These are phyloP conservation scores for Geosiphon pyriformis DNA, from an alignment of 192 early-diverging fungal genomes.

Conservation along the genomic window DNA sequence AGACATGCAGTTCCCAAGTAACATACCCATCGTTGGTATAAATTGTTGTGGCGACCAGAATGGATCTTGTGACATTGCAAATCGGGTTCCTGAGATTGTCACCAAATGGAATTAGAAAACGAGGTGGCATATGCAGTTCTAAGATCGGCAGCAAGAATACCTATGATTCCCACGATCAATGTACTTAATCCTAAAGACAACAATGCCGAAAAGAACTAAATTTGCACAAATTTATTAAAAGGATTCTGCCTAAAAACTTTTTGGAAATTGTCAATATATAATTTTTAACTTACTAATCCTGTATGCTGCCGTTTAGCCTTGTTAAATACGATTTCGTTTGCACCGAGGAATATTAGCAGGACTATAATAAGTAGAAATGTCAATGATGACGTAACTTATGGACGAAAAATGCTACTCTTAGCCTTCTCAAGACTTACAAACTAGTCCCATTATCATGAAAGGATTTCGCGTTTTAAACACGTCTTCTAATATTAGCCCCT, in stretches of 20 bases:
- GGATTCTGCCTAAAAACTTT: too few relatives aligned
- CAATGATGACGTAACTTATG: neutral
- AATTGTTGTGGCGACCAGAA: slow-evolving; percentile 70
- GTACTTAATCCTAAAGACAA: slow-evolving; percentile 47
- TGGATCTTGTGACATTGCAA: slow-evolving; percentile 64
- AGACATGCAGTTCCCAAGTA: slow-evolving; percentile 76
- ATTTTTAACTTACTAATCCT: slow-evolving; percentile 56
- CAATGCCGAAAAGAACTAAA: slow-evolving; percentile 45
- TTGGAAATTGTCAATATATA: too few relatives aligned
- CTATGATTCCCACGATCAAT: slow-evolving; percentile 47
- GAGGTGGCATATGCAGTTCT: neutral
- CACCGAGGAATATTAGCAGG: slow-evolving; percentile 53
- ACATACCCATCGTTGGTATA: slow-evolving; percentile 87
- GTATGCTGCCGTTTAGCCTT: slow-evolving; percentile 62
- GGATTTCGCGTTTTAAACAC: slow-evolving; percentile 61
- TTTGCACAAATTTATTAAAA: slow-evolving; percentile 18
- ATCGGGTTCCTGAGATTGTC: slow-evolving; percentile 42
- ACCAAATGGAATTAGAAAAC: neutral
- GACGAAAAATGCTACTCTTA: neutral
- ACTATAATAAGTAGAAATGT: slow-evolving; percentile 28
- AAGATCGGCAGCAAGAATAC: slow-evolving; percentile 24
- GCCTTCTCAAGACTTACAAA: slow-evolving; percentile 34
- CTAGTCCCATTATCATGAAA: slow-evolving; percentile 53
- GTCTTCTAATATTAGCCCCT: slow-evolving; percentile 62
- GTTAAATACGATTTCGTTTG: slow-evolving; percentile 67